Evolutionary conservation across 768 basidiomycete genomes (phyloP), one percentile per base, ranked within the genome.

Genomic region (Floccularia luteovirens): DNA sequence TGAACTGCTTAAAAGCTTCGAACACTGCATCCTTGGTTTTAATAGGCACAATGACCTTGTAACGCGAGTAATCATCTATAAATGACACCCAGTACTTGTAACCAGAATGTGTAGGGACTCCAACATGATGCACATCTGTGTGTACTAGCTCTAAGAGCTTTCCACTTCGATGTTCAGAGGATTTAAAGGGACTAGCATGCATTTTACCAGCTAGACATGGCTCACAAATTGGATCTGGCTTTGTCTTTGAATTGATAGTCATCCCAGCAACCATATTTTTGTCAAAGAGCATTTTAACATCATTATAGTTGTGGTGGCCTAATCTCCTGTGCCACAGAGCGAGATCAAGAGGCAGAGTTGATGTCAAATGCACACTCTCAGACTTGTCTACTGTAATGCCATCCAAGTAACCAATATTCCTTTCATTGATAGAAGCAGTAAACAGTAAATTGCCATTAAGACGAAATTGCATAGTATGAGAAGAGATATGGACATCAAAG

Each of bases 261-360:
- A 48, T 31, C n/a, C 52, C 47, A 21, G 32, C 37, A 25, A 51
- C 45, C 11, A 45, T 36, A 7, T 38, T 28, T 20, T 47, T 17
- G 12, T 32, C 24, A 5, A 34, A 36, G 33, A 48, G 30, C 16
- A 16, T 38, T 16, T 44, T 38, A 23, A 51, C 39, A 17, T 44
- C 50, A 19, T 40, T 47, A 43, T 41, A 34, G 42, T 56, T 57
- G 24, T 48, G 41, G 42, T 64, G 63, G 5, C 43, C 54, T 25
- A 49, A 51, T n/a, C 57, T 47, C 21, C 44, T 44, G 48, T 64
- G 63, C 57, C 58, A 58, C 3, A 57, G 44, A 4, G 11, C 19
- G 5, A 52, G 41, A 38, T 52, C 53, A 12, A 58, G 37, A 21
- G 53, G 46, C 21, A 51, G 38, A 5, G 57, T 63, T 24, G 36